Evolutionary conservation across 2,329 filamentous ascomycete genomes (phyloP).

Genomic region (Verticillium dahliae): DNA sequence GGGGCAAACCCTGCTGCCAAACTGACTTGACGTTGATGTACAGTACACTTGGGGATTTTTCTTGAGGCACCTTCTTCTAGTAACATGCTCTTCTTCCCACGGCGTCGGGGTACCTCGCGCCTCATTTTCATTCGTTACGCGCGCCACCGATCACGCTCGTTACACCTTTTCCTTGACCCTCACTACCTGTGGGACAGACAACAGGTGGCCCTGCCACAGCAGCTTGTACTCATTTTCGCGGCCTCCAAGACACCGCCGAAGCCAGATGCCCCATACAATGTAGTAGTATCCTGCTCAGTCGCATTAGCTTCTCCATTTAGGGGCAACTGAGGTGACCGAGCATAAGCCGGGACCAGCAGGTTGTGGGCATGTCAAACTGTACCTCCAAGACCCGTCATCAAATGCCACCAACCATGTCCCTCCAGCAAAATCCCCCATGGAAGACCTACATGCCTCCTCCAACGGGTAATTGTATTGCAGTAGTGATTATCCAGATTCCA

Average conservation of each 20-base stretch:
- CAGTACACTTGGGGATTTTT: no score
- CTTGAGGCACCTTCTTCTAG: no score
- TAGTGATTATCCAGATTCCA: constrained; percentile 79
- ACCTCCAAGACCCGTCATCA: constrained; percentile 68
- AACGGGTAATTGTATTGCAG: constrained; percentile 57
- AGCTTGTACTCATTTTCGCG: constrained; percentile 66
- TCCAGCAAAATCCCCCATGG: constrained; percentile 73
- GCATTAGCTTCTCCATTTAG: constrained; percentile 29
- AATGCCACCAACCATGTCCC: constrained; percentile 58
- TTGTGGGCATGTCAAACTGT: constrained; percentile 8
- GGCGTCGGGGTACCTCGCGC: no score
- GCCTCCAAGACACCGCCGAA: constrained; percentile 69
- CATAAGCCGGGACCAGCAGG: no score
- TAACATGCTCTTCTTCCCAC: neutral
- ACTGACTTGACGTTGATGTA: no score
- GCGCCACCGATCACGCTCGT: neutral
- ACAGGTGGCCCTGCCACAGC: constrained; percentile 58
- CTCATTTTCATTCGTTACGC: no score
- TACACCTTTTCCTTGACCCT: constrained; percentile 20
- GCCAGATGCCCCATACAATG: constrained; percentile 77
- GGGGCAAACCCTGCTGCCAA: neutral
- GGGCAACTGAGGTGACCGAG: neutral
- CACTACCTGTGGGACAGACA: constrained; percentile 42
- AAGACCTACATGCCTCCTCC: constrained; percentile 62
- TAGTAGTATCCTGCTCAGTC: constrained; percentile 59